Evolutionary conservation across 345 rosid species (phyloP).

Genomic region (Moricandia moricandioides): DNA sequence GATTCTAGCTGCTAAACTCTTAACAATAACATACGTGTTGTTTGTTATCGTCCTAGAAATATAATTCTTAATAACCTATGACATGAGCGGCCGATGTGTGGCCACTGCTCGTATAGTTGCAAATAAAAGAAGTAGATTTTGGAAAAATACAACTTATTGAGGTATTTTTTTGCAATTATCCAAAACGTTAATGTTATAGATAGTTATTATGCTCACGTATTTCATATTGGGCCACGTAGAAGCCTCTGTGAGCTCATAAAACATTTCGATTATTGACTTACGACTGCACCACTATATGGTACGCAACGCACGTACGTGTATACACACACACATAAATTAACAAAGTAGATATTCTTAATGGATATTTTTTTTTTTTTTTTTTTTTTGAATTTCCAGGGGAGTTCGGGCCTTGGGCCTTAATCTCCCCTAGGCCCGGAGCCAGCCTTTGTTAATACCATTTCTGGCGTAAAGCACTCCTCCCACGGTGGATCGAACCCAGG

Average conservation of each 20-base stretch:
- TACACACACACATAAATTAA: not conserved
- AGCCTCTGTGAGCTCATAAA: conserved; percentile 26
- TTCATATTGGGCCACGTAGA: conserved; percentile 34
- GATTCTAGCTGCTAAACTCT: not conserved
- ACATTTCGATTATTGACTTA: conserved; percentile 3
- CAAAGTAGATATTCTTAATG: not conserved
- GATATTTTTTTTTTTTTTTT: no score
- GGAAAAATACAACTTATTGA: not conserved
- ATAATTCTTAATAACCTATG: not conserved
- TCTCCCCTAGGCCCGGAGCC: no score
- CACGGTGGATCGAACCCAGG: no score
- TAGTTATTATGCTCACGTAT: conserved; percentile 9
- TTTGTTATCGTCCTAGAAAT: not conserved
- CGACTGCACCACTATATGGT: not conserved
- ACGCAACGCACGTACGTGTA: not conserved
- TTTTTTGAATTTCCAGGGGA: no score
- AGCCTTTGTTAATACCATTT: no score
- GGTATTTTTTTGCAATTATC: conserved; percentile 10
- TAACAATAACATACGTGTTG: conserved; percentile 1
- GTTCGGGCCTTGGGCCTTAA: no score
- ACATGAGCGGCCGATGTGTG: conserved; percentile 17
- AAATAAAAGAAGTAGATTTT: not conserved
- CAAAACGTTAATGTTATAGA: not conserved
- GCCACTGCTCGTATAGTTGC: not conserved
- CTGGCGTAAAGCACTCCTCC: no score